Conservation (phyloP, 2,329 filamentous ascomycete genomes). For the Aspergillus fumigatiaffinis region DNA sequence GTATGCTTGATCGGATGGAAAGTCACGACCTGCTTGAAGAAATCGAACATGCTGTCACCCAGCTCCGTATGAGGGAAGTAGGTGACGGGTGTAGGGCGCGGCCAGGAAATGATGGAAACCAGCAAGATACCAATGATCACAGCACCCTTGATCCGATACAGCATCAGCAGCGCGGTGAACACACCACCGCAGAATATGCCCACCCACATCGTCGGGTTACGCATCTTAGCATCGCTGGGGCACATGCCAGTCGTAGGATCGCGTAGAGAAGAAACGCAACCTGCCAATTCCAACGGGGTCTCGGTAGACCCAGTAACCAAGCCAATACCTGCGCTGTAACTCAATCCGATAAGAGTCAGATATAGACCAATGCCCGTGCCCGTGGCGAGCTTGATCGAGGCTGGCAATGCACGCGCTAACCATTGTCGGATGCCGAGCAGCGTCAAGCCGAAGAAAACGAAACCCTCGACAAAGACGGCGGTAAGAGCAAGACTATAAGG, state of each 20-base stretch:
- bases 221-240: conserved; percentile 67
- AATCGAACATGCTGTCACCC: conserved; percentile 71
- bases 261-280: conserved; percentile 57
- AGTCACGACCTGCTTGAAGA: conserved; percentile 82
- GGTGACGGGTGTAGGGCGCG: conserved; percentile 68
- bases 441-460: conserved; percentile 77
- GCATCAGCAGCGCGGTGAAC: conserved; percentile 73
- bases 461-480: conserved; percentile 84
- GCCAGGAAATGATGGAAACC: conserved; percentile 87
- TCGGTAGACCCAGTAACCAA: conserved; percentile 64
- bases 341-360: conserved; percentile 60
- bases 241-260: conserved; percentile 51
- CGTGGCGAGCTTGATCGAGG: conserved; percentile 81
- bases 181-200: conserved; percentile 84
- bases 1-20: conserved; percentile 73
- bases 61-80: conserved; percentile 71
- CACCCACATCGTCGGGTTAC: conserved; percentile 78
- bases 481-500: conserved; percentile 74
- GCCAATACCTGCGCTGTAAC: conserved; percentile 79
- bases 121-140: conserved; percentile 79
- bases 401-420: conserved; percentile 78
- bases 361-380: conserved; percentile 84
- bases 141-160: conserved; percentile 82
- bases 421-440: conserved; percentile 80
- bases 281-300: conserved; percentile 71